A percentile compares a stretch with the other conserved stretches of the same genome.
These are phyloP conservation scores for Ruellia speciosa DNA, from an alignment of 305 asterid genomes.

Conservation along the genomic window DNA sequence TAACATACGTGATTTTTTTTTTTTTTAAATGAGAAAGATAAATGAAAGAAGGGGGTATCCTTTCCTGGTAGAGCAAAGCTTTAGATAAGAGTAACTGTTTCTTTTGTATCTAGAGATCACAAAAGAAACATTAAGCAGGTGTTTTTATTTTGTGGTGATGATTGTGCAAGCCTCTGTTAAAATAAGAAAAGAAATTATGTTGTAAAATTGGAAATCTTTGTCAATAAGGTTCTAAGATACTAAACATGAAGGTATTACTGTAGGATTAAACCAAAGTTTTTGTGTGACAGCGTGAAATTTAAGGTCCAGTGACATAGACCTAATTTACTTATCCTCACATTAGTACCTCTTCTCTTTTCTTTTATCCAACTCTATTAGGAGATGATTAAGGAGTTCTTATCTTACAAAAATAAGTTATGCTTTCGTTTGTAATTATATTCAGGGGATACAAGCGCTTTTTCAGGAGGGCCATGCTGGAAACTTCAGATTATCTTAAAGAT, in stretches of 20 bases:
- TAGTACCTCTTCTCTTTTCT: not conserved
- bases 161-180: not conserved
- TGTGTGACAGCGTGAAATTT: conserved; percentile 1
- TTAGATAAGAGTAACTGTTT: not conserved
- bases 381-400: conserved; percentile 2
- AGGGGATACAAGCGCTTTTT: conserved; percentile 88
- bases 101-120: not conserved
- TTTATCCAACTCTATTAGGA: not conserved
- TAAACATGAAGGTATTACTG: not conserved
- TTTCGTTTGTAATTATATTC: conserved; percentile 14
- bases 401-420: not conserved
- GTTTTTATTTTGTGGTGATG: not conserved
- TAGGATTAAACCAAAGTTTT: not conserved
- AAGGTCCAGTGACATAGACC: not conserved
- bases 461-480: conserved; percentile 58
- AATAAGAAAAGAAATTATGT: not conserved
- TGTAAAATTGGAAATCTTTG: no score
- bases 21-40: no score
- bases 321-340: not conserved
- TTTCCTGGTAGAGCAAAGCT: no score
- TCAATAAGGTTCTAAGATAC: not conserved
- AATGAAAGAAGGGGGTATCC: no score
- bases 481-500: conserved; percentile 72
- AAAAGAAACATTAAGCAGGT: not conserved
- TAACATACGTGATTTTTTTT: no score